Evolutionary conservation across 179 eudicot species (phyloP).

Genomic region (Beta corolliflora): DNA sequence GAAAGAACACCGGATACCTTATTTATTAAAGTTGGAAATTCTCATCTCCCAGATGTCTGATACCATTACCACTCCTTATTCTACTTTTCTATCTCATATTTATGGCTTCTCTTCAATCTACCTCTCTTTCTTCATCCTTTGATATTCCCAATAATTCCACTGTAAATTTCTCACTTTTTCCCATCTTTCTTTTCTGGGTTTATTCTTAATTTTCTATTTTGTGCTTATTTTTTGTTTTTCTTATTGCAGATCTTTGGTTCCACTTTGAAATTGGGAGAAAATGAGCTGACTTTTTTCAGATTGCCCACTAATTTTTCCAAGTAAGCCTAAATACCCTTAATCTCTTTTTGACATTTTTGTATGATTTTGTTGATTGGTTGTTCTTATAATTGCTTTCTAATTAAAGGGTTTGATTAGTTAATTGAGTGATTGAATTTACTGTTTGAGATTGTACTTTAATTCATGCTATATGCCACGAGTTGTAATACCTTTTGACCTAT

Average conservation of each 20-base stretch:
- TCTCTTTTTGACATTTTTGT: not conserved
- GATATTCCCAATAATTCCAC: slow-evolving; percentile 6
- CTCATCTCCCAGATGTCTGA: slow-evolving; percentile 25
- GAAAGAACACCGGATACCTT: not conserved
- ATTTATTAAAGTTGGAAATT: slow-evolving; percentile 21
- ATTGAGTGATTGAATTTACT: not conserved
- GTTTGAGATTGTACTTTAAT: not conserved
- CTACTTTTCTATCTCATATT: not conserved
- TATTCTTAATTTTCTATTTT: slow-evolving; percentile 6
- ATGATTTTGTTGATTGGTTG: not conserved
- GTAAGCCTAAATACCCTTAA: slow-evolving; percentile 14
- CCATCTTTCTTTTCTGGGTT: not conserved
- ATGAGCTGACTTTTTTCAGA: slow-evolving; percentile 29
- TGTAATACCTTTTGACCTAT: not conserved
- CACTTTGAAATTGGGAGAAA: slow-evolving; percentile 27
- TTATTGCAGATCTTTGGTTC: slow-evolving; percentile 38
- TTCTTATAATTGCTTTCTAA: not conserved
- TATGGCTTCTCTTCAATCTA: slow-evolving; percentile 35
- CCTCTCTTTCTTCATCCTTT: slow-evolving; percentile 26
- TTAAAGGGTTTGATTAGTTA: not conserved
- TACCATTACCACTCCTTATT: slow-evolving; percentile 14
- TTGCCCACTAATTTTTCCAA: slow-evolving; percentile 28
- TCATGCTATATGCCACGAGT: not conserved
- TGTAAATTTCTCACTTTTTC: slow-evolving; percentile 18
- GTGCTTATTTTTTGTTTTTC: not conserved